A percentile compares a stretch with the other conserved stretches of the same genome.
Conservation (phyloP, 495 filamentous ascomycete genomes). For the Lophium mytilinum region DNA sequence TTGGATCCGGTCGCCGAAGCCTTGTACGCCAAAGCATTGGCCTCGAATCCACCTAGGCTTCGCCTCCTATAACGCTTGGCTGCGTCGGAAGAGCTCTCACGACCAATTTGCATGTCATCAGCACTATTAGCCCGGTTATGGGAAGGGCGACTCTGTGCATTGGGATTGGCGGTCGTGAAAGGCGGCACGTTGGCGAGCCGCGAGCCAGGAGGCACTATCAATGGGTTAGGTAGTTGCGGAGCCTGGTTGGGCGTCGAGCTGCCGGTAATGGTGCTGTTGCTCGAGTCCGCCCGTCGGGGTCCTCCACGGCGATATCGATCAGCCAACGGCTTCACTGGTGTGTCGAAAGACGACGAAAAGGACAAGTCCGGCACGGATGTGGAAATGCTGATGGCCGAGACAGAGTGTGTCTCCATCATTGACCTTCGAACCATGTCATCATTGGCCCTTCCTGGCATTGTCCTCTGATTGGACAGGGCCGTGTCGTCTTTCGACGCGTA, state of each 20-base stretch:
- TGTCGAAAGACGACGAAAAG: conserved; percentile 15
- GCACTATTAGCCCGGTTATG: conserved; percentile 41
- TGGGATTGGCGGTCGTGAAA: not conserved
- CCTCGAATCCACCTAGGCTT: conserved; percentile 76
- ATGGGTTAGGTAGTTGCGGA: conserved; percentile 29
- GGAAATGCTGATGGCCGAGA: conserved; percentile 40
- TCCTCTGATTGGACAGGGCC: conserved; percentile 1
- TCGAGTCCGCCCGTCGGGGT: conserved; percentile 43
- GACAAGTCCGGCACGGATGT: conserved; percentile 46
- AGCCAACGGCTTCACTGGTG: conserved; percentile 39
- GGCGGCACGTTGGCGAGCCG: conserved; percentile 3
- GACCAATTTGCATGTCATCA: conserved; percentile 45
- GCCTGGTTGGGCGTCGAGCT: conserved; percentile 11
- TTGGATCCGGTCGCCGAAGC: conserved; percentile 1
- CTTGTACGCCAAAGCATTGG: conserved; percentile 32
- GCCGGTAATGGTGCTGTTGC: conserved; percentile 14
- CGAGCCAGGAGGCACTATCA: not conserved
- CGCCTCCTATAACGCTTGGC: conserved; percentile 72
- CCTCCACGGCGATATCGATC: conserved; percentile 58
- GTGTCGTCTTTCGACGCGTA: conserved; percentile 31
- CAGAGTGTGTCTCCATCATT: conserved; percentile 37
- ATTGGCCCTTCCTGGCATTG: not conserved
- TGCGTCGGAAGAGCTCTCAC: conserved; percentile 45
- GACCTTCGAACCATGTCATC: conserved; percentile 36
- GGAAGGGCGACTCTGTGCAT: conserved; percentile 4